Evolutionary conservation across 306 rosid species (phyloP), one percentile per base, ranked within the genome.

Genomic region (Lupinus albus): DNA sequence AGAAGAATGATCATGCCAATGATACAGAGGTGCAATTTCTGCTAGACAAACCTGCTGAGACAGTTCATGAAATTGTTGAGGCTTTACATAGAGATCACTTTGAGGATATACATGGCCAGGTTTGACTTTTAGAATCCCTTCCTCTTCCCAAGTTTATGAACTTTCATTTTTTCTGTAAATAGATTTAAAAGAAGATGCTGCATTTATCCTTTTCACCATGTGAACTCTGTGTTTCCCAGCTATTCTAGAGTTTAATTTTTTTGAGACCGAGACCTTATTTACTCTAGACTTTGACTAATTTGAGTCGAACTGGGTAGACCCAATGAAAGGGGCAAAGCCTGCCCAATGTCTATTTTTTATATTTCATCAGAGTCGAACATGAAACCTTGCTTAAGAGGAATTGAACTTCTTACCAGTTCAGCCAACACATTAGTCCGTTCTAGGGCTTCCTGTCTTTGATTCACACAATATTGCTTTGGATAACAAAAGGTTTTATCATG

Each of bases 31-130:
- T 59, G 72, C 88, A 72, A 79, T 64, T 73, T 4, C 78, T 63
- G 16, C 61, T 74, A 47, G 79, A 55, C 41, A 71, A 82, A 59
- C 87, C 93, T 20, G 85, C 84, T 5, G 87, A 76, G 78, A 73
- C 74, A 21, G 69, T 84, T 61, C 53, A 81, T 15, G 91, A 83
- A 79, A 76, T 91, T 65, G 10, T 85, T 74, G 76, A 80, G 83
- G 75, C 74, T 74, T 64, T 84, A 59, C 70, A 56, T 12, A 36
- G 60, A 61, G 83, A 67, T 14, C 53, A 50, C 52, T 20, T 46
- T 46, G 79, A 70, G 73, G 84, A 82, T 72, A 51, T 67, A 63
- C 36, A 69, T 52, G 70, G 35, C 74, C 89, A 86, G 95, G 88
- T 89, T 83, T 78, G 77, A 61, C 44, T 50, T 18, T 69, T 71